Percentiles rank a stretch among this genome's conserved stretches.
These are phyloP conservation scores for Hypoxylon intermedium DNA, from an alignment of 495 filamentous ascomycete species.

Conservation along the genomic window DNA sequence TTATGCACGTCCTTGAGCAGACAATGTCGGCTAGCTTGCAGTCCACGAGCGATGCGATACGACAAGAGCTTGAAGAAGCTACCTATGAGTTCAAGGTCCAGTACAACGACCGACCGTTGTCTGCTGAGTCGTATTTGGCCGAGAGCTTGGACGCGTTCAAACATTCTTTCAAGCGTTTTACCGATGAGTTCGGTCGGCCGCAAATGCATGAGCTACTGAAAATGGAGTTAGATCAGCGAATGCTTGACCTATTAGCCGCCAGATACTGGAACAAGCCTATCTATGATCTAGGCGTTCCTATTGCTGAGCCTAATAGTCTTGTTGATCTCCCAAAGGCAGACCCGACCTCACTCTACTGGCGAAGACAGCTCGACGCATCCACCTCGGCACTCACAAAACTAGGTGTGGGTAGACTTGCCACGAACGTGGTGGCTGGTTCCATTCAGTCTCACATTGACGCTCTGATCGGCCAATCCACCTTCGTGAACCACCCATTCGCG, in stretches of 20 bases:
- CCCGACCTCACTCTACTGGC: constrained; percentile 87
- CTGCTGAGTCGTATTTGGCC: constrained; percentile 94
- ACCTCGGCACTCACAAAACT: constrained; percentile 89
- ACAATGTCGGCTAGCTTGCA: constrained; percentile 93
- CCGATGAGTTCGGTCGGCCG: constrained; percentile 85
- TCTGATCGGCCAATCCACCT: constrained; percentile 79
- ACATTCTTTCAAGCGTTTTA: constrained; percentile 93
- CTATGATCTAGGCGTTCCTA: constrained; percentile 68
- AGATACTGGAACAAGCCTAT: constrained; percentile 99
- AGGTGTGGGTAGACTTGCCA: constrained; percentile 90
- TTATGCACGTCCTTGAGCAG: constrained; percentile 96
- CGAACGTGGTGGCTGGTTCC: constrained; percentile 83
- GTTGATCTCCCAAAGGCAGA: constrained; percentile 81
- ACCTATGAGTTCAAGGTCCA: constrained; percentile 99
- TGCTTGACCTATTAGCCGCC: constrained; percentile 93
- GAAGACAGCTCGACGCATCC: constrained; percentile 90
- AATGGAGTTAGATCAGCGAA: constrained; percentile 88
- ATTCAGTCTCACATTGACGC: constrained; percentile 86
- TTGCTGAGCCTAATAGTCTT: constrained; percentile 73
- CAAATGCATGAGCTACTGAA: constrained; percentile 92
- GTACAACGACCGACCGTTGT: constrained; percentile 95
- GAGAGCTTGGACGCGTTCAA: constrained; percentile 96
- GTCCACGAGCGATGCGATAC: constrained; percentile 87
- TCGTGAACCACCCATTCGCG: constrained; percentile 88
- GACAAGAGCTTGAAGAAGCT: constrained; percentile 93